Base-by-base conservation (phyloP, 352 stramenopile genomes). In the Saprolegnia parasitica region DNA sequence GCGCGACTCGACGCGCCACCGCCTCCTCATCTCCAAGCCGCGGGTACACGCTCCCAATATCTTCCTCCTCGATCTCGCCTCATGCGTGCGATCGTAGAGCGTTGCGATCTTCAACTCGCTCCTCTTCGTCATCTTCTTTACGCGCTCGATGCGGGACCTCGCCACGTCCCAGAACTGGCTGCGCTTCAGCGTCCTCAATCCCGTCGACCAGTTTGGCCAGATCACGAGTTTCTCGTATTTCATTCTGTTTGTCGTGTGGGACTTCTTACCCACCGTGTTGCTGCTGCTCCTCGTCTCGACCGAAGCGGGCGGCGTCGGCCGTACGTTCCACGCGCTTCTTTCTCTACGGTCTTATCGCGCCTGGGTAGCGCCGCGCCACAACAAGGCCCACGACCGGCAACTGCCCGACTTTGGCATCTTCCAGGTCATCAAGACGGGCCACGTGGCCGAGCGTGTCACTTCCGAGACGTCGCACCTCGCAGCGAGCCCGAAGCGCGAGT, bases 221-320 rank as follows among this genome's bases (percentile, higher is more conserved):
- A 84, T 93, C 63, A 91, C 84, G 37, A 87, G 84, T 40, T 84
- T 89, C 46, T 77, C 77, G 16, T 90, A 86, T 72, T 94, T 94
- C 64, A 67, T 91, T 11, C 90, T 92, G 75, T 93, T 93, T 72
- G 91, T 85, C 77, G 90, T 93, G 63, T 94, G 86, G 86, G 86
- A 94, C 73, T 92, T 94, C 64, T 68, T 94, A 35, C 86, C 86
- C 10, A 94, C 86, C 23, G 72, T 94, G 37, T 65, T 94, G 39
- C 66, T 94, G 73, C 81, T 94, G 23, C 88, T 81, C 62, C 74
- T 94, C 37, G 85, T 94, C 73, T 89, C 84, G 13, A 90, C 86
- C 52, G 92, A 94, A 63, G 84, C 83, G 13, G 86, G 86, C 32
- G 86, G 83, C 21, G 84, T 94, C 23, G 84, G 81, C 75, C 83